Conservation (phyloP, 495 filamentous ascomycete species). For the Penicillium canescens region DNA sequence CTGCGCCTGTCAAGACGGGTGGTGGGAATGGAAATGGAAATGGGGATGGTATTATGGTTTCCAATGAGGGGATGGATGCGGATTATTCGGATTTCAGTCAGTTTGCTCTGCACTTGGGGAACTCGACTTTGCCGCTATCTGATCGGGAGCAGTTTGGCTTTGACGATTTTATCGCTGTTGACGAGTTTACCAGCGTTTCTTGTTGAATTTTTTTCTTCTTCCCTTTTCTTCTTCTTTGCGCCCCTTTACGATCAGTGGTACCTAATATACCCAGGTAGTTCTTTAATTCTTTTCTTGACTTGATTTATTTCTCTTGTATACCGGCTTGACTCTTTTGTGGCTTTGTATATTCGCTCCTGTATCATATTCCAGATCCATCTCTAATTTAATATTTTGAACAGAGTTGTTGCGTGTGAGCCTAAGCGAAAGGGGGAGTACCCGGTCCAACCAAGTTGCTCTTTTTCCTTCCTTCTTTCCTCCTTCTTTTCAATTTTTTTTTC, state of each 20-base stretch:
- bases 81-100: conserved; percentile 41
- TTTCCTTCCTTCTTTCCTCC: no score
- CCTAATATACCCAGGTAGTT: conserved; percentile 12
- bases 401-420: neutral
- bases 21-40: conserved; percentile 17
- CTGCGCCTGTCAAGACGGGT: neutral
- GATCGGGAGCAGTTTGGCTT: conserved; percentile 32
- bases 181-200: conserved; percentile 35
- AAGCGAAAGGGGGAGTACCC: neutral
- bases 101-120: conserved; percentile 35
- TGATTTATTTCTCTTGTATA: conserved; percentile 17
- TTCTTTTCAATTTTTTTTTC: neutral
- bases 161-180: conserved; percentile 36
- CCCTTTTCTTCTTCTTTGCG: conserved; percentile 3
- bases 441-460: neutral
- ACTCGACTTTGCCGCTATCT: conserved; percentile 15
- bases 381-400: conserved; percentile 2
- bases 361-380: conserved; percentile 14
- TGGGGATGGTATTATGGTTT: conserved; percentile 23
- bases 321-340: conserved; percentile 6
- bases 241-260: conserved; percentile 8
- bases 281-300: conserved; percentile 3
- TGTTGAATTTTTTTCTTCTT: no score
- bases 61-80: conserved; percentile 29
- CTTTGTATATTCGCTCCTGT: conserved; percentile 28